Evolutionary conservation across 352 stramenopile genomes (phyloP), one percentile per base, ranked within the genome.

Genomic region (Elongisporangium anandrum): DNA sequence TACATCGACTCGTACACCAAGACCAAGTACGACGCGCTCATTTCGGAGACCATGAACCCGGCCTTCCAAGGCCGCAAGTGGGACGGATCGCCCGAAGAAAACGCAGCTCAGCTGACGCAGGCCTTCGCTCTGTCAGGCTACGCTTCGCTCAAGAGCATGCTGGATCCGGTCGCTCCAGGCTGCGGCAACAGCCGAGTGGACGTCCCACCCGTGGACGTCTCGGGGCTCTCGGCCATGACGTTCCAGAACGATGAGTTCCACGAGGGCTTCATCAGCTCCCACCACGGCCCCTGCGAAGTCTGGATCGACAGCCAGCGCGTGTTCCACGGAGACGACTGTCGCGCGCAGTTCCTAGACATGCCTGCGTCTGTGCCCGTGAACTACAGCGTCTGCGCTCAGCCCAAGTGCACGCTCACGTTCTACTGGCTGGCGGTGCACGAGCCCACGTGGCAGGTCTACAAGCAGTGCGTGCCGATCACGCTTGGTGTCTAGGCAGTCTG

Each of bases 281-380:
- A 79, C 50, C 56, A 73, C 52, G 71, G 71, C 2, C 71, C 71
- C 4, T 79, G 71, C 50, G 71, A 79, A 50, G 58, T 68, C 20
- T 79, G 68, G 68, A 77, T 75, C 58, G 71, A 79, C 57, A 55
- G 48, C 52, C 59, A n/a, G 23, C 59, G 62, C 50, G 62, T 69
- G 20, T 71, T 69, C 52, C 68, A 79, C 15, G 60, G 59, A 56
- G 62, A 72, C 63, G 61, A 79, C 61, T 79, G 71, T 39, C 59
- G 60, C 20, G 63, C 62, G 57, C 52, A 69, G 60, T 77, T 69
- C 39, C 29, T 48, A 16, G 65, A 54, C 16, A 60, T 52, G 20
- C 69, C 69, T 0, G 69, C 69, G 47, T 52, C 41, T 1, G 62
- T 77, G 19, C 69, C 69, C 4, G 60, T 77, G 15, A 34, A 72